Evolutionary conservation across 1,139 yeast species (phyloP), one percentile per base, ranked within the genome.

Genomic region (Diutina catenulata): DNA sequence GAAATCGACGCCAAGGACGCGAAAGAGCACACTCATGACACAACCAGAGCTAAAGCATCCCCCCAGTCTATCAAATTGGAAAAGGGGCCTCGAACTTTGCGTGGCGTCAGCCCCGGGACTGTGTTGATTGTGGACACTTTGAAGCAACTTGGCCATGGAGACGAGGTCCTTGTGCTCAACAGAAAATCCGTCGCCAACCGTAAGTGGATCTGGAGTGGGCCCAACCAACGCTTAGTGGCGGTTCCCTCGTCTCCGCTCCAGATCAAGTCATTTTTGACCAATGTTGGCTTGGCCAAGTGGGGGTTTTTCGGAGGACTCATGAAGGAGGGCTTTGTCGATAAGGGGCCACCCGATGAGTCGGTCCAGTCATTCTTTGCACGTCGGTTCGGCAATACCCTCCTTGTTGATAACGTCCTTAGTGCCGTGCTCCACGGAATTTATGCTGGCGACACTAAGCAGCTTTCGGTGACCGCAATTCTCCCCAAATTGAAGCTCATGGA

Each of bases 361-460:
- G 77, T 88, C 1, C 79, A 73, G 37, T 60, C 70, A 2, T 84
- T 87, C 50, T 56, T 88, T 28, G 51, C 62, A 2, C 62, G 97
- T 45, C 60, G 96, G 42, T 79, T 87, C 49, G 87, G 88, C 3
- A 52, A 50, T 16, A 63, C 68, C 5, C 52, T 56, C 2, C 45
- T 86, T 5, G 70, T 84, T 2, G 71, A 74, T 38, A 76, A 82
- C 40, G 59, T 91, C 11, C 57, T 81, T 14, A 83, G 95, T 54
- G 97, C 95, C 0, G 60, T 88, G 3, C 63, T 81, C 51, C 87
- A 87, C 50, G 98, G 98, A 1, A 77, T 91, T 2, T 91, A 87
- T 54, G 96, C 95, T 4, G 96, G 94, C 1, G 94, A 88, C 54
- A 68, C 76, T 3, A 52, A 68, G 9, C 63, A 72, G 42, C 59